phyloP scores from a whole-genome alignment of 2,329 filamentous ascomycete species.

The Chaetomiaceae sp. region DNA sequence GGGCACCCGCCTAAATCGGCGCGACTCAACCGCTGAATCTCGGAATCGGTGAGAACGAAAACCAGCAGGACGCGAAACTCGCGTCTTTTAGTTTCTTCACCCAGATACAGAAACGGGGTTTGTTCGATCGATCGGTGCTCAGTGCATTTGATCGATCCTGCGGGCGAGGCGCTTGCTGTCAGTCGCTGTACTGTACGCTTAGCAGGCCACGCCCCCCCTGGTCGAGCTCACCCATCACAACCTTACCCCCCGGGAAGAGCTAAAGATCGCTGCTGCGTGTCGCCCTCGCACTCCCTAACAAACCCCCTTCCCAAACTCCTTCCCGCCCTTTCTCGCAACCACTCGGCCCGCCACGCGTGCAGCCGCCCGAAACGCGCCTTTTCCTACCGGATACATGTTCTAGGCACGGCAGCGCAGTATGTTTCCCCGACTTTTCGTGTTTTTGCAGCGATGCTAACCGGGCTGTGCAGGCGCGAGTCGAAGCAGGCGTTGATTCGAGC shows the following conservation, averaged over 20 bases:
- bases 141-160: conserved; percentile 10
- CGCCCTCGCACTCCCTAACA: conserved; percentile 17
- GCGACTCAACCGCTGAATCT: neutral
- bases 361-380: conserved; percentile 23
- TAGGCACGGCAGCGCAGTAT: conserved; percentile 23
- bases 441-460: conserved; percentile 21
- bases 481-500: conserved; percentile 17
- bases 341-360: conserved; percentile 23
- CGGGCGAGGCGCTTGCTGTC: too few relatives aligned
- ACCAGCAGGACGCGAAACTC: neutral
- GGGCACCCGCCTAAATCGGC: conserved; percentile 1
- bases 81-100: neutral
- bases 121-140: conserved; percentile 2
- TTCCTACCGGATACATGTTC: conserved; percentile 18
- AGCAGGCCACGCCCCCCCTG: conserved; percentile 16
- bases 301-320: conserved; percentile 10
- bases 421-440: conserved; percentile 2
- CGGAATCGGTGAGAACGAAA: conserved; percentile 2
- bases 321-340: conserved; percentile 16
- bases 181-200: conserved; percentile 12
- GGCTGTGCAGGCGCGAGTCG: conserved; percentile 24
- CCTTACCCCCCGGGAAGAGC: conserved; percentile 23
- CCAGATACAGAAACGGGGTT: neutral
- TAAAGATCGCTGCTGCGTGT: too few relatives aligned
- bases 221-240: conserved; percentile 18